Base-by-base conservation (phyloP, 257 asterid species). In the Fraxinus americana region DNA sequence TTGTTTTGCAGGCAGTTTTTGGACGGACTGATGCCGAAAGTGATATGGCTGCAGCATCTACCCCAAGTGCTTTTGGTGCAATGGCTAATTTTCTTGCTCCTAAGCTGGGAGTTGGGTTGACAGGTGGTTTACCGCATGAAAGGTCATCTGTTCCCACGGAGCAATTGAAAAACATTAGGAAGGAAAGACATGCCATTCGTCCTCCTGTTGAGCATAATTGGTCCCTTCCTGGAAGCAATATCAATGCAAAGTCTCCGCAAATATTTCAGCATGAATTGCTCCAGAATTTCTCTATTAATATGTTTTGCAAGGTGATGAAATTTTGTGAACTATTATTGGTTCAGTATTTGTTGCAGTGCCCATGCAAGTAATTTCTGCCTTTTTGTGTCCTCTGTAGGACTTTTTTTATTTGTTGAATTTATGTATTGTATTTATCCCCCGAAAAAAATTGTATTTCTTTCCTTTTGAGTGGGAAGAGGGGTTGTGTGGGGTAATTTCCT, bases 191-290 rank as follows among this genome's bases (percentile, higher is more conserved):
- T 80, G 94, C 95, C 69, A 84, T 96, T 79, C 98, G 99, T 68
- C 99, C 98, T 83, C 99, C 99, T 25, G 98, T 96, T 82, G 89
- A 92, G 88, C 99, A 96, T 75, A 83, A 90, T 83, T 96, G 99
- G 98, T 96, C 97, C 43, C 82, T 93, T 87, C 94, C 97, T 74
- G 97, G 91, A 79, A 82, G 87, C 80, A 70, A 67, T 38, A 76
- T 85, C 48, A 83, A 87, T 70, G 73, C 83, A 67, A 86, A 88
- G 82, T 86, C 82, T 70, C 98, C 98, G 23, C 96, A 93, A 87
- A 92, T 93, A 85, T 96, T 96, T 91, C 98, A 96, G 87, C 99
- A 96, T 66, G 99, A 93, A 78, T 89, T 96, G 86, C 97, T 96
- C 80, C 99, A 93, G 85, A 92, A 96, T 88, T 96, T 96, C 91